These are phyloP conservation scores for Candida mesenterica DNA, from an alignment of 1,139 yeast species.

Conservation along the genomic window DNA sequence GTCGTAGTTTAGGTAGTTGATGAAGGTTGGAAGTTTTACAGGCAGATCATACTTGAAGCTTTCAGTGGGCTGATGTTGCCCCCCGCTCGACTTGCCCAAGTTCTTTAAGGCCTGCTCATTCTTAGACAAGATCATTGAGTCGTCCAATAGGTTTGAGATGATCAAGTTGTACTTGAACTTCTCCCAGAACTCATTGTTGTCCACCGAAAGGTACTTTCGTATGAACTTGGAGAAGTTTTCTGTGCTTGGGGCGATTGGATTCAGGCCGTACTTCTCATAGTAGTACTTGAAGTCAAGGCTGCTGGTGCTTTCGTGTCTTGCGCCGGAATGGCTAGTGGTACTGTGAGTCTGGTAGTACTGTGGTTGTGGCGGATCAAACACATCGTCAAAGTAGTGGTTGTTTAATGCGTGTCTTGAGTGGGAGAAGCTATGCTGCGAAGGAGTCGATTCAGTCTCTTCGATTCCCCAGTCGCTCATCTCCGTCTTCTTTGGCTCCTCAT, in stretches of 20 bases:
- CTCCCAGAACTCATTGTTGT: constrained; percentile 35
- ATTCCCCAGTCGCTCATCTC: constrained; percentile 46
- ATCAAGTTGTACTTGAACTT: constrained; percentile 42
- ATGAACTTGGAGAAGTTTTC: constrained; percentile 29
- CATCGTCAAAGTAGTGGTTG: constrained; percentile 8
- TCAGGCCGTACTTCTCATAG: constrained; percentile 10
- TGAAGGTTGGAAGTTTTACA: constrained; percentile 7
- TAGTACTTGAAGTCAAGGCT: constrained; percentile 14
- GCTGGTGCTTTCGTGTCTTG: constrained; percentile 5
- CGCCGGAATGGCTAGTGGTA: constrained; percentile 1
- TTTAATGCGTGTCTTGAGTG: constrained; percentile 7
- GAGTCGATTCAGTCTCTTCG: constrained; percentile 26
- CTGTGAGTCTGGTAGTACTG: constrained; percentile 2
- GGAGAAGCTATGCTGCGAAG: constrained; percentile 15
- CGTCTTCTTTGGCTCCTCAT: constrained; percentile 7
- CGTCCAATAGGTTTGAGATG: constrained; percentile 42
- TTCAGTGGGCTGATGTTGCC: background rate
- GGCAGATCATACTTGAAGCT: background rate
- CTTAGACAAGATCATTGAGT: constrained; percentile 43
- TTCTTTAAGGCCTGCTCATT: constrained; percentile 35
- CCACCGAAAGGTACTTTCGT: constrained; percentile 26
- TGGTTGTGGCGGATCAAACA: constrained; percentile 7
- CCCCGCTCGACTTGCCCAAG: background rate
- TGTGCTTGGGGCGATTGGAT: constrained; percentile 17
- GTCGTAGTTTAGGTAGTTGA: constrained; percentile 14